Evolutionary conservation across 1,284 basidiomycete species (phyloP).

Genomic region (Volvariella volvacea): DNA sequence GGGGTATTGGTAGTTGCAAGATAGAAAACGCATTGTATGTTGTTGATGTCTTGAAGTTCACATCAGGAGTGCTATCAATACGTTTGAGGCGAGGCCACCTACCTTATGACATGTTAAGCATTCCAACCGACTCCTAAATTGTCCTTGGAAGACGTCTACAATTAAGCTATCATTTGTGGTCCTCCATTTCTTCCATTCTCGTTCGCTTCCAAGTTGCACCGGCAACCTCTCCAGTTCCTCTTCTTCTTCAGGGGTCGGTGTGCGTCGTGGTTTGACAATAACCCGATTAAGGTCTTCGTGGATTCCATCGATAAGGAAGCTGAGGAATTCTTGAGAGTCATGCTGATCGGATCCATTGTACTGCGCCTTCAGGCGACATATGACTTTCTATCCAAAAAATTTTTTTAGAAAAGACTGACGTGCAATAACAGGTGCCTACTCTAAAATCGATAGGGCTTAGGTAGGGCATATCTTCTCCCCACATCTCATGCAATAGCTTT

Average conservation of each 20-base stretch:
- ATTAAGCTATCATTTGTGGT: constrained; percentile 91
- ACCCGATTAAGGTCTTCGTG: constrained; percentile 96
- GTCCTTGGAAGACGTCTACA: constrained; percentile 97
- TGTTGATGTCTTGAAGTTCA: constrained; percentile 76
- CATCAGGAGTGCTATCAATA: constrained; percentile 7
- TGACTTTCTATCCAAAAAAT: constrained; percentile 53
- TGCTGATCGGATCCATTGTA: constrained; percentile 93
- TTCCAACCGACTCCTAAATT: constrained; percentile 87
- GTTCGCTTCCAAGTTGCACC: constrained; percentile 84
- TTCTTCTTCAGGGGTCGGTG: constrained; percentile 80
- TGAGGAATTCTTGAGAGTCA: constrained; percentile 96
- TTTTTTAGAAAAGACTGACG: background rate
- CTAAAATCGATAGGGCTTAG: constrained; percentile 84
- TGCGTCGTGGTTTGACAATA: constrained; percentile 66
- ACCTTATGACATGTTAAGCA: constrained; percentile 91
- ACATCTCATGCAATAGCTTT: constrained; percentile 79
- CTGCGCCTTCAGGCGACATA: constrained; percentile 79
- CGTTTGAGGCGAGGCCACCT: constrained; percentile 20
- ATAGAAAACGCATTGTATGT: constrained; percentile 99
- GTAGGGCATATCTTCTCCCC: constrained; percentile 83
- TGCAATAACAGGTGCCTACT: constrained; percentile 32
- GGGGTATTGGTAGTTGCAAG: constrained; percentile 85
- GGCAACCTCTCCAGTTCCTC: constrained; percentile 83
- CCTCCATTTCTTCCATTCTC: constrained; percentile 91
- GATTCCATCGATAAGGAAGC: constrained; percentile 90